Percentiles rank a stretch among this genome's conserved stretches.
Evolutionary conservation across 2,329 filamentous ascomycete genomes (phyloP).

Genomic region (Aureobasidium musti): DNA sequence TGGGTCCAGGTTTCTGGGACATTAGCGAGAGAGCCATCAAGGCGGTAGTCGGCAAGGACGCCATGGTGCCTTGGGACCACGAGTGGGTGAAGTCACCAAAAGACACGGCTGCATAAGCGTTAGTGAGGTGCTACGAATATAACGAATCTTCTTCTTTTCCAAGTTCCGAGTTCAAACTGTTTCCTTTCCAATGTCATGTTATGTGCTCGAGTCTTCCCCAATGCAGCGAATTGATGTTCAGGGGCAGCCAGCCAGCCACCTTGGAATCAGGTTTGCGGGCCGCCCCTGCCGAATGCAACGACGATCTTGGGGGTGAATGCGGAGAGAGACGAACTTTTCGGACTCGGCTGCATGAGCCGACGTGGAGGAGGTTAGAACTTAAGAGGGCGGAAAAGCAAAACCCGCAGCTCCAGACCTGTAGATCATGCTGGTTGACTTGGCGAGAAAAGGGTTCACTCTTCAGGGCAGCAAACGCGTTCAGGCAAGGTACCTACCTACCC

Average conservation of each 20-base stretch:
- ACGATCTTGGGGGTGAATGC: not conserved
- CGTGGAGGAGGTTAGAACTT: not conserved
- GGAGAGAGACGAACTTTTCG: not conserved
- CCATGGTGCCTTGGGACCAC: conserved; percentile 24
- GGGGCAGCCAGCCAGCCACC: not conserved
- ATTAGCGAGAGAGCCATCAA: conserved; percentile 24
- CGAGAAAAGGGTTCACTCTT: not conserved
- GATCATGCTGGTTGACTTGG: not conserved
- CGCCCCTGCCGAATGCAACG: conserved; percentile 1
- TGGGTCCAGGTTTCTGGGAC: conserved; percentile 21
- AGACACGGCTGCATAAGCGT: conserved; percentile 1
- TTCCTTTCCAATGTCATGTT: not conserved
- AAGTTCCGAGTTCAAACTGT: not conserved
- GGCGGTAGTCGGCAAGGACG: conserved; percentile 21
- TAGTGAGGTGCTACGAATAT: conserved; percentile 12
- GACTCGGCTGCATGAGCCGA: conserved; percentile 8
- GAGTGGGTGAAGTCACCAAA: conserved; percentile 11
- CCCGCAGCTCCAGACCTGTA: not conserved
- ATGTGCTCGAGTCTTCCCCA: not conserved
- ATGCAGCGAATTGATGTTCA: conserved; percentile 3
- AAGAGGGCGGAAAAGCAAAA: not conserved
- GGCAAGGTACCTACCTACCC: not conserved
- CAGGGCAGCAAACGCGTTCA: not conserved
- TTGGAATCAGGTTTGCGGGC: conserved; percentile 4
- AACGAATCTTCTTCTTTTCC: not conserved